phyloP scores from a whole-genome alignment of 192 early-diverging fungal species.

The Entophlyctis luteolus region DNA sequence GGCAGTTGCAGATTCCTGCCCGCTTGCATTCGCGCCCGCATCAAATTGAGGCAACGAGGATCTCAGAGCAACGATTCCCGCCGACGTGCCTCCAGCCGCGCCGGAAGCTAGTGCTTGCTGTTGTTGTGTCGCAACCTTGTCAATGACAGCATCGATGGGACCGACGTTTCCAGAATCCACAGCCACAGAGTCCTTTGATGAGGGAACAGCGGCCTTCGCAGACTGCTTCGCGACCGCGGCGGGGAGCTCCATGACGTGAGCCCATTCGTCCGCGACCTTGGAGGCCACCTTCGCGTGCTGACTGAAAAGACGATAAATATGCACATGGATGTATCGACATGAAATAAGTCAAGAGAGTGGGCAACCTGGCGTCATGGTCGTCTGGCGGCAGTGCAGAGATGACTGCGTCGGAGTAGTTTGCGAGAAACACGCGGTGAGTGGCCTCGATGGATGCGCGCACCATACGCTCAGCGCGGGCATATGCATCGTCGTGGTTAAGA shows the following conservation, averaged over 20 bases:
- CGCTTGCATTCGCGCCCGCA: not conserved
- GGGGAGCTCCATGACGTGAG: slow-evolving; percentile 58
- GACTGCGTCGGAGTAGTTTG: slow-evolving; percentile 20
- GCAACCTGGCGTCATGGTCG: slow-evolving; percentile 33
- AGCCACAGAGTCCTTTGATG: slow-evolving; percentile 1
- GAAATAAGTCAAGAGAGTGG: not conserved
- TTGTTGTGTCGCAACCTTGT: slow-evolving; percentile 5
- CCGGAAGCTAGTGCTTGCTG: not conserved
- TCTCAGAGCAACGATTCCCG: slow-evolving; percentile 9
- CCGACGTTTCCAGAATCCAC: slow-evolving; percentile 25
- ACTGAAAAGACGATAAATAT: too few relatives aligned
- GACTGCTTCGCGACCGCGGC: slow-evolving; percentile 47
- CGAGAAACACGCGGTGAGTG: slow-evolving; percentile 37
- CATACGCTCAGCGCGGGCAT: not conserved
- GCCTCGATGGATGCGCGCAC: not conserved
- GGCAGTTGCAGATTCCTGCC: slow-evolving; percentile 25
- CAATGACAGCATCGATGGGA: slow-evolving; percentile 33
- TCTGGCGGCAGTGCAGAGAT: not conserved
- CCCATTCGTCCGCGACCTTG: slow-evolving; percentile 76
- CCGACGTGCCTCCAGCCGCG: not conserved
- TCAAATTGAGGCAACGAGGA: slow-evolving; percentile 8
- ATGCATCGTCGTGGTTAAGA: not conserved
- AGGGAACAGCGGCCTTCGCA: slow-evolving; percentile 20
- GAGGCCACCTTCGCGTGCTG: slow-evolving; percentile 66
- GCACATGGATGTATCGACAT: not conserved